Percentiles rank a stretch among this genome's conserved stretches.
Conservation (phyloP, 805 yeast species). For the Suhomyces kilbournensis region DNA sequence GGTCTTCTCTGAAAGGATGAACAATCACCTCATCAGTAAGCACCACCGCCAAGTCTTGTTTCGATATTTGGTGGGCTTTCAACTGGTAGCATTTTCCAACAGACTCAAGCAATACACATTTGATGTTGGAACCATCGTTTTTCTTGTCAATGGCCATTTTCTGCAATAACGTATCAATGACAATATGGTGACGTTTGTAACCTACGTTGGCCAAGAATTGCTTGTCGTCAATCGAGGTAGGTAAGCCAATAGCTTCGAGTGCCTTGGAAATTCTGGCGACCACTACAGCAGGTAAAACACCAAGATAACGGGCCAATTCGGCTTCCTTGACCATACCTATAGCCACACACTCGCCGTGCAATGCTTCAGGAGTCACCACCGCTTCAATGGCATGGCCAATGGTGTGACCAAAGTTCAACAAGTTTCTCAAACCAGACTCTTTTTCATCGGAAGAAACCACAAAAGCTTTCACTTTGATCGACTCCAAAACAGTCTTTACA, state of each 20-base stretch:
- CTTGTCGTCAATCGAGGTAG: conserved; percentile 73
- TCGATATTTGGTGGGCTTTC: conserved; percentile 80
- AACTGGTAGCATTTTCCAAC: conserved; percentile 90
- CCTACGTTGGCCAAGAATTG: conserved; percentile 64
- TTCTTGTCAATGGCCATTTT: conserved; percentile 97
- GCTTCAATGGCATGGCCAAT: conserved; percentile 99
- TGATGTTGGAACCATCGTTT: conserved; percentile 88
- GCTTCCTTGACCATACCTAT: conserved; percentile 94
- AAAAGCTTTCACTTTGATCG: conserved; percentile 86
- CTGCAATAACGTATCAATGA: conserved; percentile 68
- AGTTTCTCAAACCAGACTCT: conserved; percentile 89
- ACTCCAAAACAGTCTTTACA: conserved; percentile 75
- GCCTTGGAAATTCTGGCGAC: conserved; percentile 87
- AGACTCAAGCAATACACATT: conserved; percentile 75
- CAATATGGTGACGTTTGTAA: conserved; percentile 57
- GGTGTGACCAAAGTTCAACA: conserved; percentile 93
- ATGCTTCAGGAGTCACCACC: conserved; percentile 90
- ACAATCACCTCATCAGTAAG: conserved; percentile 80
- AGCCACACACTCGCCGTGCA: conserved; percentile 99
- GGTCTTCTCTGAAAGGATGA: conserved; percentile 45
- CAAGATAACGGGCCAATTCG: conserved; percentile 88
- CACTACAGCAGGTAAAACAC: conserved; percentile 85
- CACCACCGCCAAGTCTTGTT: conserved; percentile 75
- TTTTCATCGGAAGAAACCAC: conserved; percentile 94
- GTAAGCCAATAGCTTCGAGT: conserved; percentile 81